These are phyloP conservation scores for Penstemon newberryi DNA, from an alignment of 257 asterid genomes.

Conservation along the genomic window DNA sequence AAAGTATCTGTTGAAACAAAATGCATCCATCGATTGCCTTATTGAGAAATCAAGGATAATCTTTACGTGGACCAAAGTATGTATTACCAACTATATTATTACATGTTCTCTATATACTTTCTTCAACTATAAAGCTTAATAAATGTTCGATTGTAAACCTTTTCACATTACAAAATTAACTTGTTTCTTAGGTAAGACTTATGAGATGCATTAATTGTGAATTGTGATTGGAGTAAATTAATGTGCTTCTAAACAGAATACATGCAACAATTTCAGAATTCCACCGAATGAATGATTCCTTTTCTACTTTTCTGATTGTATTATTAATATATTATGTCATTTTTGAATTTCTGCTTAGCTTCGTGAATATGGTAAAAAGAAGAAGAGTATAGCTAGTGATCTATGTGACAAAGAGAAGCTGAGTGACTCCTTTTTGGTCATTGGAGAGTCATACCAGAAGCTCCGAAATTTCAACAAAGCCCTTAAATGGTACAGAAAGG, in stretches of 20 bases:
- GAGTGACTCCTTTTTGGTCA: constrained; percentile 72
- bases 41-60: constrained; percentile 76
- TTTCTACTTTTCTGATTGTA: constrained; percentile 7
- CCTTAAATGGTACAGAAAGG: constrained; percentile 76
- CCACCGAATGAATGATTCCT: constrained; percentile 14
- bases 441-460: constrained; percentile 86
- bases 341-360: constrained; percentile 50
- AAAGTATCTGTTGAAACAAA: constrained; percentile 67
- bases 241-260: constrained; percentile 12
- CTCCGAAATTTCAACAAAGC: constrained; percentile 69
- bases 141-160: constrained; percentile 18
- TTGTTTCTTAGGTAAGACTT: neutral
- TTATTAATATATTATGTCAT: constrained; percentile 30
- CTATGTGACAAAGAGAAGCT: constrained; percentile 86
- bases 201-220: constrained; percentile 4
- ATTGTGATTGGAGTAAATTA: constrained; percentile 10
- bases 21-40: constrained; percentile 62
- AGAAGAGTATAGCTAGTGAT: constrained; percentile 59
- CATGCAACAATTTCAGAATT: constrained; percentile 9
- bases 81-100: constrained; percentile 17
- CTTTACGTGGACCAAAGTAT: constrained; percentile 71
- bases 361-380: constrained; percentile 67
- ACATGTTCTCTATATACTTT: constrained; percentile 12
- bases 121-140: constrained; percentile 8
- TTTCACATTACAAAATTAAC: constrained; percentile 13